Evolutionary conservation across 78 protist species (phyloP), one percentile per base, ranked within the genome.

Genomic region (Dictyostelium brefeldianum): DNA sequence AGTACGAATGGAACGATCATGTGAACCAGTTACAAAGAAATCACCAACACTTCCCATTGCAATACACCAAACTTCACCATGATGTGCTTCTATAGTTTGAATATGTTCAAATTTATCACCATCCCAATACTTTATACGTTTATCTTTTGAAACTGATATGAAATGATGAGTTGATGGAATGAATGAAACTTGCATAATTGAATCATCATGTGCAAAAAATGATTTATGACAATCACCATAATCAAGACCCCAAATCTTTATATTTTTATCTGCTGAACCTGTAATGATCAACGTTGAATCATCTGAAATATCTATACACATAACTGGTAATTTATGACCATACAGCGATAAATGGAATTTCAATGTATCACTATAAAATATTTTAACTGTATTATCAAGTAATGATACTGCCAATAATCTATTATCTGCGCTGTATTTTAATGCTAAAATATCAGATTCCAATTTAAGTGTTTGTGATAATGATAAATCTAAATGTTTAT

Each of bases 291-390:
- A 91, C 20, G 96, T n/a, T 65, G 83, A 5, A 83, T 98, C 99
- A 20, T 90, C 53, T 14, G 96, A 64, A 53, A 97, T 77, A 80
- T 96, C 97, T 56, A 98, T n/a, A 22, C 96, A 9, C 71, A 95
- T 54, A 22, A 96, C 99, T 0, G 99, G 99, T 50, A 99, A 95
- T 70, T 96, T 96, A 96, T 99, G 99, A 8, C 99, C 99, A 83
- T 98, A 99, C 31, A 99, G 84, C 9, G 98, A 89, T 15, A 99
- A 96, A 92, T 77, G 97, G 91, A 97, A 96, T 83, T 98, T 95
- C 57, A 97, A 65, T 43, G 99, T 41, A 89, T 98, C 99, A 14
- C 15, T 92, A 25, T 70, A 89, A 96, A 96, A 97, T n/a, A 98
- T 80, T 84, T 97, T 89, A 43, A 98, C 96, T 8, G 98, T 98